Evolutionary conservation across 2,329 filamentous ascomycete species (phyloP), one percentile per base, ranked within the genome.

Genomic region (Neonectria hederae): DNA sequence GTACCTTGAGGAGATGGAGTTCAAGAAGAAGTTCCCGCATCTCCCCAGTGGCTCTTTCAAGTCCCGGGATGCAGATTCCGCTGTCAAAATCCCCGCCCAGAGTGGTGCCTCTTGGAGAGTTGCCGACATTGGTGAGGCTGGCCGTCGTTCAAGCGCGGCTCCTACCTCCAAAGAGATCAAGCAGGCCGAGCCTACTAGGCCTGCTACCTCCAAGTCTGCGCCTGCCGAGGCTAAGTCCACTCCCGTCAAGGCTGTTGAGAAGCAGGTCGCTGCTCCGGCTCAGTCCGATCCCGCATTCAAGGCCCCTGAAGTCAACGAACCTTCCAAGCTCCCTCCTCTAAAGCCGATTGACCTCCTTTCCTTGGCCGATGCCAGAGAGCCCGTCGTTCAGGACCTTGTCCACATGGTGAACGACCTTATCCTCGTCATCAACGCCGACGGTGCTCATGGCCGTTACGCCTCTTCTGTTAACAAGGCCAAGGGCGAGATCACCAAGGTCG

Each of bases 351-450:
- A 97, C 75, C 89, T 94, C 65, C 83, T 97, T 63, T 86, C 86
- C 54, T 87, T 97, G 24, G 85, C 88, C 58, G 87, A 93, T 73
- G 93, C 92, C 57, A 88, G 90, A 64, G 95, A 98, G 77, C 92
- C 93, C 28, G 87, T 97, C 38, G 92, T 98, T 22, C 94, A 97
- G 80, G 93, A 98, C 74, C 85, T 99, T 6, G 93, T 97, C 64
- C 95, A 93, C 82, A 95, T 97, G 82, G 86, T 99, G 73, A 99
- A 99, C 81, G 93, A 97, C 79, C 91, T 99, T 73, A 97, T 99
- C 76, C 90, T 92, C 9, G 93, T 97, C 51, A 90, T 97, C 77
- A 97, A 97, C 78, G 92, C 92, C 62, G 95, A 97, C 77, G 88
- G 90, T 65, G 88, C 92, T 62, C 88, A 90, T 67, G 86, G 86